Evolutionary conservation across 2,329 filamentous ascomycete species (phyloP), one percentile per base, ranked within the genome.

Genomic region (Ceratocystis papillata): DNA sequence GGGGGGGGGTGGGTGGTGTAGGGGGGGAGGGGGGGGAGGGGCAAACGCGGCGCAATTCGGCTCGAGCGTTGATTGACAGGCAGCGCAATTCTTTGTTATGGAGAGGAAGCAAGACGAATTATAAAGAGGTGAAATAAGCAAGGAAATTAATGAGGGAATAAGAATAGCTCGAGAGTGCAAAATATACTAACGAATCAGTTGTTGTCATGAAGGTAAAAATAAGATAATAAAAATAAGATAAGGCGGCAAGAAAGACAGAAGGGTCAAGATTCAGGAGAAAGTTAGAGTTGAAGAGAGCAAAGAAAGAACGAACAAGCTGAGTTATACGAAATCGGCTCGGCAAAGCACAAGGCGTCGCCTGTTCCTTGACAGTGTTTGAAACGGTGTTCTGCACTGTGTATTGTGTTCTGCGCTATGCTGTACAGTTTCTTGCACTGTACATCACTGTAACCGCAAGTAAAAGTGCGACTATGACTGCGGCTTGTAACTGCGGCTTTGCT

Each of bases 41-140:
- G 25, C 53, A 59, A 33, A 30, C 12, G 28, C 53, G 53, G 53
- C 53, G 53, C 53, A 59, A 59, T n/a, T 59, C 53, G 53, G 53
- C 53, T 59, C 53, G 53, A 59, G 53, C 53, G 53, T n/a, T n/a
- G 53, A 30, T 33, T 59, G 53, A 53, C 48, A 53, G 37, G 48
- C 48, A 25, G 48, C 48, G 20, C 20, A 53, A 25, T 53, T 20
- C 3, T 10, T 53, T 10, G 20, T 12, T 53, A 20, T 5, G 28
- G 25, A 17, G 33, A 15, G 28, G 28, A 37, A 37, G 53, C 12
- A 37, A 33, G 53, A 59, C n/a, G 28, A 37, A 59, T 37, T 37
- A 33, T 33, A 10, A 59, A 25, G 53, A 17, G 25, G 28, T 30
- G 37, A 30, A 30, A 33, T 15, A 37, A 25, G 33, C 33, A 17